These are phyloP conservation scores for Macrocybe gigantea DNA, from an alignment of 768 basidiomycete genomes.

Conservation along the genomic window DNA sequence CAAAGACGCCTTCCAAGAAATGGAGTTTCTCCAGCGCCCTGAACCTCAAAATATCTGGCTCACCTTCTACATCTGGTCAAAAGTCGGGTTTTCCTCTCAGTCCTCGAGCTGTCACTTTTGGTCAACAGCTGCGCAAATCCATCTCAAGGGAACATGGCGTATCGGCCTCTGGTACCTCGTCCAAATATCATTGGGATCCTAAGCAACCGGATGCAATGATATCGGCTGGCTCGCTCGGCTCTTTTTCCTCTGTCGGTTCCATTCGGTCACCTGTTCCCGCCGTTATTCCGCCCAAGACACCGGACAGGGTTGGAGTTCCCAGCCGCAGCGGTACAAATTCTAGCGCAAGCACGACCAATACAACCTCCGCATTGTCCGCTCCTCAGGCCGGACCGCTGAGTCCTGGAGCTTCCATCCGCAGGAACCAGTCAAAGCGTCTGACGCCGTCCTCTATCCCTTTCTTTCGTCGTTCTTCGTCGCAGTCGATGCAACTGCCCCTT, in stretches of 20 bases:
- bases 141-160: conserved; percentile 59
- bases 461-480: conserved; percentile 87
- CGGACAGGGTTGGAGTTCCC: conserved; percentile 46
- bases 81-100: conserved; percentile 58
- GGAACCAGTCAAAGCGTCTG: conserved; percentile 71
- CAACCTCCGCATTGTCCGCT: conserved; percentile 47
- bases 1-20: conserved; percentile 89
- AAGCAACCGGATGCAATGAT: conserved; percentile 71
- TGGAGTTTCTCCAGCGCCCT: conserved; percentile 92
- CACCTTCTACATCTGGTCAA: conserved; percentile 54
- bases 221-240: conserved; percentile 71
- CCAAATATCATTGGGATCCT: conserved; percentile 57
- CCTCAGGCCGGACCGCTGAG: conserved; percentile 61
- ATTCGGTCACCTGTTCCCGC: conserved; percentile 43
- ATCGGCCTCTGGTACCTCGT: conserved; percentile 29
- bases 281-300: conserved; percentile 49
- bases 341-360: conserved; percentile 65
- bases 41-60: conserved; percentile 66
- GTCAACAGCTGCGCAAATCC: conserved; percentile 64
- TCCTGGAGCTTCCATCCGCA: conserved; percentile 63
- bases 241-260: conserved; percentile 70
- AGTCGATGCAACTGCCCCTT: conserved; percentile 70
- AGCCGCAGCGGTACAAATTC: conserved; percentile 75
- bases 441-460: conserved; percentile 93
- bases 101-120: conserved; percentile 61